Conservation (phyloP, 441 rosid genomes). For the Omphalea diandra region DNA sequence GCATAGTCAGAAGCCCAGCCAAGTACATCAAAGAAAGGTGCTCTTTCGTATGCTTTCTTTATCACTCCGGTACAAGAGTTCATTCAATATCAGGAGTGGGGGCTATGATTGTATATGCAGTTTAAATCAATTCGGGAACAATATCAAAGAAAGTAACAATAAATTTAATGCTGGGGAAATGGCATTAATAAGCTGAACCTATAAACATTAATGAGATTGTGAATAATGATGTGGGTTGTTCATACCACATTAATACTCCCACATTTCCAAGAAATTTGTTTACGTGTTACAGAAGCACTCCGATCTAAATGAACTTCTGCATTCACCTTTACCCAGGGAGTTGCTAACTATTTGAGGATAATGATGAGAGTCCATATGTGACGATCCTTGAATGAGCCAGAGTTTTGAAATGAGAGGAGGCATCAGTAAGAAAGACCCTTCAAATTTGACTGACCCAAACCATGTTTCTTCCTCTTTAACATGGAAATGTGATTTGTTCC, state of each 20-base stretch:
- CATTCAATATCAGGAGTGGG: too few relatives aligned
- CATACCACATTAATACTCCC: constrained; percentile 10
- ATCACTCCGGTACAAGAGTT: too few relatives aligned
- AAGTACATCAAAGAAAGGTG: too few relatives aligned
- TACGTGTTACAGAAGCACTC: constrained; percentile 17
- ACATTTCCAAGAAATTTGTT: constrained; percentile 22
- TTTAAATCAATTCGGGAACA: neutral
- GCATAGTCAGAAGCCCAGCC: too few relatives aligned
- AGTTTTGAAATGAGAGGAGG: too few relatives aligned
- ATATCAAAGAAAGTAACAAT: neutral
- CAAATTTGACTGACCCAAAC: too few relatives aligned
- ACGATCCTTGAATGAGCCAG: too few relatives aligned
- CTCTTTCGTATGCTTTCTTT: too few relatives aligned
- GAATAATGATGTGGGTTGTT: constrained; percentile 1
- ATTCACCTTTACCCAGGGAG: neutral
- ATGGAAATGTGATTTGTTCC: too few relatives aligned
- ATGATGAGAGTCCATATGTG: neutral
- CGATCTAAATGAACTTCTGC: neutral
- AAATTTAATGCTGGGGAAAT: constrained; percentile 3
- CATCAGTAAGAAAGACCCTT: too few relatives aligned
- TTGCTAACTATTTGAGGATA: neutral
- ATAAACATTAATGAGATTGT: constrained; percentile 5
- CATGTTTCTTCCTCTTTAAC: too few relatives aligned
- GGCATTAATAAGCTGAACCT: constrained; percentile 17
- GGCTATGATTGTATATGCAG: neutral